A percentile compares a stretch with the other conserved stretches of the same genome.
phyloP scores from a whole-genome alignment of 805 yeast species.

The Starmerella floricola region DNA sequence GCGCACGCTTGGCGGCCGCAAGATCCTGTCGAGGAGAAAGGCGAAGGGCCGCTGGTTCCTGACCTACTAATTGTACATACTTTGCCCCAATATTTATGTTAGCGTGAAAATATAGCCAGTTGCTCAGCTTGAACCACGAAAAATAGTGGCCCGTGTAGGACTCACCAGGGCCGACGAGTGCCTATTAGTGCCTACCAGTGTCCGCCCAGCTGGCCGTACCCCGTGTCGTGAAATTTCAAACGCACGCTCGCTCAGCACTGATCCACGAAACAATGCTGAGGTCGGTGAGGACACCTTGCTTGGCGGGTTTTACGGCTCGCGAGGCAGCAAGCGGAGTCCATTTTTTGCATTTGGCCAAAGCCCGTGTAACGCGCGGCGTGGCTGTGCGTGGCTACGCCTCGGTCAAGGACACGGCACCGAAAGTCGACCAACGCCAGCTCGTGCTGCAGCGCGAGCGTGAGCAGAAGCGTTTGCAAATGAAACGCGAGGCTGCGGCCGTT shows the following conservation, averaged over 20 bases:
- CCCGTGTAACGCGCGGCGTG: neutral
- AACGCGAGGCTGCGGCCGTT: constrained; percentile 23
- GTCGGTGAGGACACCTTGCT: too few relatives aligned
- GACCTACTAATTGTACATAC: constrained; percentile 42
- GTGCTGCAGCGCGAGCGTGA: constrained; percentile 28
- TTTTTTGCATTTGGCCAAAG: neutral
- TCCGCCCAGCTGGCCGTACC: neutral
- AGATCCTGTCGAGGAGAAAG: constrained; percentile 61
- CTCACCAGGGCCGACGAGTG: neutral
- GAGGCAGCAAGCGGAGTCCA: too few relatives aligned
- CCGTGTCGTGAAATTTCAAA: too few relatives aligned
- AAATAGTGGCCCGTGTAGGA: too few relatives aligned
- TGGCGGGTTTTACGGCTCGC: too few relatives aligned
- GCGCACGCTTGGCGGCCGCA: constrained; percentile 62
- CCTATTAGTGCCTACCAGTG: neutral
- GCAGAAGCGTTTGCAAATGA: constrained; percentile 25
- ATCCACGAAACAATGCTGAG: too few relatives aligned
- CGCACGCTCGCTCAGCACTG: too few relatives aligned
- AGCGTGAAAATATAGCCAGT: too few relatives aligned
- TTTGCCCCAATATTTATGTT: too few relatives aligned
- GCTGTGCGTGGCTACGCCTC: constrained; percentile 13
- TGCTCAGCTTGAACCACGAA: too few relatives aligned
- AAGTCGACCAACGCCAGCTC: constrained; percentile 27
- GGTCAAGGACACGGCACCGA: constrained; percentile 19
- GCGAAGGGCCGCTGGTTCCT: constrained; percentile 91